Conservation (phyloP, 768 basidiomycete species). For the Steccherinum ochraceum region DNA sequence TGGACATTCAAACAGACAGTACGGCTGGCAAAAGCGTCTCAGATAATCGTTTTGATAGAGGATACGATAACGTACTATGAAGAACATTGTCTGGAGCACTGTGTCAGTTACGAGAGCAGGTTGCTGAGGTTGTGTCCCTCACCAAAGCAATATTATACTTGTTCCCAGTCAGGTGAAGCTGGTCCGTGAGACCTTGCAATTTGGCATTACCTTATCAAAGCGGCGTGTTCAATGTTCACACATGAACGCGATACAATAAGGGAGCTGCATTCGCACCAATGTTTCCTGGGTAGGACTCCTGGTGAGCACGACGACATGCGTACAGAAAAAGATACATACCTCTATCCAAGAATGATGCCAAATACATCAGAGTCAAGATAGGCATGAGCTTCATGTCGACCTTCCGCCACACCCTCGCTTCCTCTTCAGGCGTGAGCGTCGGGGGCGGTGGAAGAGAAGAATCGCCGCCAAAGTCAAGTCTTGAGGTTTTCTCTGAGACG, state of each 20-base stretch:
- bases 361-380: slow-evolving; percentile 25
- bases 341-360: slow-evolving; percentile 24
- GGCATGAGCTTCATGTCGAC: slow-evolving; percentile 25
- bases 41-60: too few species aligned
- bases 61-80: slow-evolving; percentile 40
- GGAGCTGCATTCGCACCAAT: slow-evolving; percentile 11
- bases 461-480: slow-evolving; percentile 38
- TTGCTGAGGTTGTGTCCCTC: neutral
- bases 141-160: slow-evolving; percentile 16
- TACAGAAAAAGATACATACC: slow-evolving; percentile 12
- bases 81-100: slow-evolving; percentile 71
- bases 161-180: slow-evolving; percentile 22
- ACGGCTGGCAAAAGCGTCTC: slow-evolving; percentile 36
- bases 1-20: slow-evolving; percentile 62
- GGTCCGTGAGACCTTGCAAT: slow-evolving; percentile 21
- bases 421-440: slow-evolving; percentile 38
- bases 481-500: neutral
- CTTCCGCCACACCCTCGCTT: slow-evolving; percentile 30
- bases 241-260: neutral
- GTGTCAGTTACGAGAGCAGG: slow-evolving; percentile 35
- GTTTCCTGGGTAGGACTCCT: slow-evolving; percentile 6
- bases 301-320: neutral
- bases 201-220: slow-evolving; percentile 22
- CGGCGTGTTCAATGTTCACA: neutral
- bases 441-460: slow-evolving; percentile 40